Evolutionary conservation across 495 filamentous ascomycete genomes (phyloP).

Genomic region (Chaetomium cochliodes): DNA sequence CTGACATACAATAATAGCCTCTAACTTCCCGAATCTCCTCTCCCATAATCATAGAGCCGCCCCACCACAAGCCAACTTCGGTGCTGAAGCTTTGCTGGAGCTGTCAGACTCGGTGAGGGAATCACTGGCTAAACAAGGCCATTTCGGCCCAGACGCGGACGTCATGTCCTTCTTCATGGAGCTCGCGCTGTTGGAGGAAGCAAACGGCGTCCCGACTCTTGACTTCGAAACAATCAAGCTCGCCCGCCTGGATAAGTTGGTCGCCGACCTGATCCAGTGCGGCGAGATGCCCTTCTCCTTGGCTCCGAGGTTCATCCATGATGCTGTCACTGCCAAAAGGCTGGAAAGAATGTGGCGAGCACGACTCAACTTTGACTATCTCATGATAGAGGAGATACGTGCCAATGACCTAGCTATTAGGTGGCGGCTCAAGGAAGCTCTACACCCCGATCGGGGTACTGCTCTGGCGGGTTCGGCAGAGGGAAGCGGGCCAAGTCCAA

Average conservation of each 20-base stretch:
- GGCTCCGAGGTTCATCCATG: conserved; percentile 24
- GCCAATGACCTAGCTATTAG: conserved; percentile 30
- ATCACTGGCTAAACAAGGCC: conserved; percentile 26
- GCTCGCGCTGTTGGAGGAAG: conserved; percentile 36
- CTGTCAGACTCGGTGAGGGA: conserved; percentile 40
- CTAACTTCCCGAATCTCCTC: too few species aligned
- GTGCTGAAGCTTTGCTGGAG: conserved; percentile 21
- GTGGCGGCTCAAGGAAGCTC: conserved; percentile 35
- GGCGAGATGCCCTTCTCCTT: conserved; percentile 18
- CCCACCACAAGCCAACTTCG: not conserved
- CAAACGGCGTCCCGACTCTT: conserved; percentile 21
- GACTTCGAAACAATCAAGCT: conserved; percentile 37
- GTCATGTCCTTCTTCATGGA: conserved; percentile 39
- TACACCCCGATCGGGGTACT: conserved; percentile 16
- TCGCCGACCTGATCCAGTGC: conserved; percentile 37
- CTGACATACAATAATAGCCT: too few species aligned
- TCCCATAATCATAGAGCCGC: not conserved
- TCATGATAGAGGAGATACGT: conserved; percentile 44
- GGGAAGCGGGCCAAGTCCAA: not conserved
- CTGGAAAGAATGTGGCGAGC: conserved; percentile 42
- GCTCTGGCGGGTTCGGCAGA: conserved; percentile 7
- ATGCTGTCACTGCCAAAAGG: conserved; percentile 30
- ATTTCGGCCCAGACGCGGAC: conserved; percentile 25
- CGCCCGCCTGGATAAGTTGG: conserved; percentile 46
- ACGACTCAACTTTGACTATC: conserved; percentile 40